Percentiles rank a stretch among this genome's conserved stretches.
phyloP scores from a whole-genome alignment of 345 rosid species.

The Linum lewisii region DNA sequence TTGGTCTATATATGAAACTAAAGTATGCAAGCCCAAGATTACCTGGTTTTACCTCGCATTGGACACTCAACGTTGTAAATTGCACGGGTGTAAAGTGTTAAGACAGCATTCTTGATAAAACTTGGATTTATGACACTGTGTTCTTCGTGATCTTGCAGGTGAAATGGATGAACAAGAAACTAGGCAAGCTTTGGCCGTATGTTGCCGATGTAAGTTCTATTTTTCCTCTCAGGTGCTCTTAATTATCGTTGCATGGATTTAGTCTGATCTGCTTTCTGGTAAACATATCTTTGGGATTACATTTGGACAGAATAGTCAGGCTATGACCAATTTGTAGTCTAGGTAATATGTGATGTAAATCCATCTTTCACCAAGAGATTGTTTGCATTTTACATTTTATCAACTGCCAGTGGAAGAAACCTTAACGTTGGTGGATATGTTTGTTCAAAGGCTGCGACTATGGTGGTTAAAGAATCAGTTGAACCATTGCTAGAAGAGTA shows the following conservation, averaged over 20 bases:
- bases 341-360: not conserved
- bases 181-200: conserved; percentile 92
- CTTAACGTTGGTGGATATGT: conserved; percentile 15
- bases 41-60: not conserved
- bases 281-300: not conserved
- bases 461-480: conserved; percentile 88
- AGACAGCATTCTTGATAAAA: not conserved
- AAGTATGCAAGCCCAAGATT: not conserved
- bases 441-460: conserved; percentile 70
- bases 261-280: not conserved
- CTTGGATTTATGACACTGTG: conserved; percentile 2
- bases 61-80: not conserved
- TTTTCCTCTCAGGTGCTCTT: conserved; percentile 4
- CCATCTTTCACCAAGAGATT: not conserved
- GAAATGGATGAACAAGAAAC: conserved; percentile 95
- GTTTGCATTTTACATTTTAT: not conserved
- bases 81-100: not conserved
- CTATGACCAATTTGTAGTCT: not conserved
- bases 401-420: not conserved
- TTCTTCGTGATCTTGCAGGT: conserved; percentile 45
- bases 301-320: not conserved
- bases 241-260: not conserved
- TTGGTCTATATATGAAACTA: not conserved
- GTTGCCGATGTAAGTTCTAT: conserved; percentile 67
- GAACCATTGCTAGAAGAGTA: conserved; percentile 95